A percentile compares a stretch with the other conserved stretches of the same genome.
phyloP scores from a whole-genome alignment of 192 early-diverging fungal genomes.

The Coemansia sp. region DNA sequence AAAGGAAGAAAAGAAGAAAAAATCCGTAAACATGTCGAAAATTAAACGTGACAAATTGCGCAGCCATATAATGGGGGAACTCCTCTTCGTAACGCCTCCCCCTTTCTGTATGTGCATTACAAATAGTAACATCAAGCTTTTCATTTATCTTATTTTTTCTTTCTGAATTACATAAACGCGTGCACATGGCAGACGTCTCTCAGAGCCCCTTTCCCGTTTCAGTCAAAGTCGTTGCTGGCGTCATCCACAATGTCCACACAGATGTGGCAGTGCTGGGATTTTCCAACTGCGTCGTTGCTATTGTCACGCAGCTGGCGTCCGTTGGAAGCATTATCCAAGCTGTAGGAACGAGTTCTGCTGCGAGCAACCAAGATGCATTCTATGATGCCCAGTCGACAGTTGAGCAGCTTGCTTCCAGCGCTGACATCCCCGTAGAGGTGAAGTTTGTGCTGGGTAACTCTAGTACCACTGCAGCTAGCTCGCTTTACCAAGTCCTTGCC shows the following conservation, averaged over 20 bases:
- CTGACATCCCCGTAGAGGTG: constrained; percentile 36
- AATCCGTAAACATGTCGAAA: not conserved
- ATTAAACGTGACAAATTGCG: not conserved
- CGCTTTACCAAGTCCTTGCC: constrained; percentile 44
- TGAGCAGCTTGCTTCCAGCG: constrained; percentile 12
- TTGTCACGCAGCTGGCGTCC: constrained; percentile 44
- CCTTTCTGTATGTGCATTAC: not conserved
- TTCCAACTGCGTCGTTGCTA: constrained; percentile 42
- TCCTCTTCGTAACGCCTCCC: not conserved
- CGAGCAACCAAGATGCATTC: not conserved
- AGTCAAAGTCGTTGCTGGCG: constrained; percentile 27
- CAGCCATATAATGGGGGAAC: not conserved
- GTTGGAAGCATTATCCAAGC: constrained; percentile 43
- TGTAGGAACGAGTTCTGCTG: constrained; percentile 1
- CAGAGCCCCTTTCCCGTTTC: constrained; percentile 26
- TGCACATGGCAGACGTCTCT: not conserved
- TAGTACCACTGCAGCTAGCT: constrained; percentile 19
- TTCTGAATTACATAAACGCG: not conserved
- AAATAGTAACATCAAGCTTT: not conserved
- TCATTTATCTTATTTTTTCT: too few species aligned
- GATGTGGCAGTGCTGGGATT: constrained; percentile 51
- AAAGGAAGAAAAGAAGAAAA: not conserved
- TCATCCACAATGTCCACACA: constrained; percentile 37
- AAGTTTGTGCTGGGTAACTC: constrained; percentile 40
- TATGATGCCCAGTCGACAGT: constrained; percentile 4